These are phyloP conservation scores for Quercus alba DNA, from an alignment of 306 rosid species.

Conservation along the genomic window DNA sequence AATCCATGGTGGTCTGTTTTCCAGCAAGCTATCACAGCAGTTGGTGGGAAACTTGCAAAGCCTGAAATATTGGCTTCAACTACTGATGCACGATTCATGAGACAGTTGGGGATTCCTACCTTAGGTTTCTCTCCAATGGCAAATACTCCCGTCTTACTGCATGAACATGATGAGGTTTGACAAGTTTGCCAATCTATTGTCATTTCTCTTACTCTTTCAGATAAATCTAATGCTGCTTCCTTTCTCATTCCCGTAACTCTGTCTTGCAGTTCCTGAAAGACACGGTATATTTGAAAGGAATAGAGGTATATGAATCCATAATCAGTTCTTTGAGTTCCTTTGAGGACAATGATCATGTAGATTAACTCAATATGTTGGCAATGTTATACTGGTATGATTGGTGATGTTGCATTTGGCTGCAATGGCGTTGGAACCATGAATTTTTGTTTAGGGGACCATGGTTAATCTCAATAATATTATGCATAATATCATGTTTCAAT, in stretches of 20 bases:
- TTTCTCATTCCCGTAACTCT: constrained; percentile 1
- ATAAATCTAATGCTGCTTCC: background rate
- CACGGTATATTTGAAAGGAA: constrained; percentile 67
- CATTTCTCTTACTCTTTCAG: background rate
- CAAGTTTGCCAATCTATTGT: constrained; percentile 6
- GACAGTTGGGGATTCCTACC: constrained; percentile 74
- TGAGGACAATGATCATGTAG: background rate
- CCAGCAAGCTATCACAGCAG: constrained; percentile 57
- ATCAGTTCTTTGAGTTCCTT: constrained; percentile 78
- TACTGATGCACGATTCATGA: constrained; percentile 64
- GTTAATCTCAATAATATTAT: too few relatives aligned
- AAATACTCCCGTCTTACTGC: constrained; percentile 87
- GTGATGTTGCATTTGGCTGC: background rate
- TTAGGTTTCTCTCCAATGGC: constrained; percentile 94
- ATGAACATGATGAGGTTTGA: constrained; percentile 89
- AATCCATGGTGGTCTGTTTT: constrained; percentile 94
- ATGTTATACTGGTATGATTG: background rate
- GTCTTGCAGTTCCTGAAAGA: constrained; percentile 70
- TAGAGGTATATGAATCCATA: constrained; percentile 77
- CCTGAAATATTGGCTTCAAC: constrained; percentile 88
- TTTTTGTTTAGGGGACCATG: too few relatives aligned
- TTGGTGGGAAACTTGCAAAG: constrained; percentile 73
- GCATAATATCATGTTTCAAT: too few relatives aligned
- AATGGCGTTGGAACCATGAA: too few relatives aligned
- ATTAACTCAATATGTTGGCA: background rate